Percentiles rank a stretch among this genome's conserved stretches.
These are phyloP conservation scores for Lactarius sanguifluus DNA, from an alignment of 768 basidiomycete genomes.

Conservation along the genomic window DNA sequence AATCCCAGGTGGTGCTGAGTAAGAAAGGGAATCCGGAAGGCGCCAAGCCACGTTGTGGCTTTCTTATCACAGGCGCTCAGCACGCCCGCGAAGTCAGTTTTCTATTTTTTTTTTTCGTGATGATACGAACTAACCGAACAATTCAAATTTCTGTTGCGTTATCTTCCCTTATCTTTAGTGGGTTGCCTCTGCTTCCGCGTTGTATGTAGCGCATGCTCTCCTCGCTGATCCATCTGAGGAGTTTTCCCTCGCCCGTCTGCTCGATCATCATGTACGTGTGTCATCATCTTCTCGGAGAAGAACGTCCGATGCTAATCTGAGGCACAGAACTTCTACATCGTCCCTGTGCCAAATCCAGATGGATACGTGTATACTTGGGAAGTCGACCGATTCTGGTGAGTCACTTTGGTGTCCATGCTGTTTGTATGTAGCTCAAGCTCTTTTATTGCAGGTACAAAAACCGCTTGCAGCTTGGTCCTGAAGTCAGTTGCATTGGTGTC, in stretches of 20 bases:
- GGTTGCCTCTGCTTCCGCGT: slow-evolving; percentile 72
- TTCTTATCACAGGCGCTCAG: slow-evolving; percentile 70
- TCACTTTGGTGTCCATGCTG: neutral
- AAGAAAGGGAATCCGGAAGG: slow-evolving; percentile 20
- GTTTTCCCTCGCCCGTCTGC: slow-evolving; percentile 48
- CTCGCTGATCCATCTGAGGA: slow-evolving; percentile 49
- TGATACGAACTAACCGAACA: neutral
- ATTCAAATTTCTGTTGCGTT: neutral
- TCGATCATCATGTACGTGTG: slow-evolving; percentile 49
- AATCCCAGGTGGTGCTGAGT: slow-evolving; percentile 24
- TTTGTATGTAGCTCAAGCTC: neutral
- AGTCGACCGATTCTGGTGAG: slow-evolving; percentile 61
- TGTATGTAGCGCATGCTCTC: slow-evolving; percentile 73
- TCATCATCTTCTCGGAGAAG: neutral
- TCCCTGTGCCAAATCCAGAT: slow-evolving; percentile 68
- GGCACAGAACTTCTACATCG: slow-evolving; percentile 59
- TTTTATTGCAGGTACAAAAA: slow-evolving; percentile 60
- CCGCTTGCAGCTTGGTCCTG: slow-evolving; percentile 51
- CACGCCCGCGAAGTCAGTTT: slow-evolving; percentile 69
- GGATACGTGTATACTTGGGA: slow-evolving; percentile 78
- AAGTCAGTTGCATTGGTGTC: slow-evolving; percentile 59
- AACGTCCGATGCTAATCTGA: neutral
- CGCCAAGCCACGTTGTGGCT: slow-evolving; percentile 45
- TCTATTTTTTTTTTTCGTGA: slow-evolving; percentile 6
- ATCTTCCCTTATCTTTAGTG: slow-evolving; percentile 47